phyloP scores from a whole-genome alignment of 352 stramenopile genomes.

The Plasmopara muralis region DNA sequence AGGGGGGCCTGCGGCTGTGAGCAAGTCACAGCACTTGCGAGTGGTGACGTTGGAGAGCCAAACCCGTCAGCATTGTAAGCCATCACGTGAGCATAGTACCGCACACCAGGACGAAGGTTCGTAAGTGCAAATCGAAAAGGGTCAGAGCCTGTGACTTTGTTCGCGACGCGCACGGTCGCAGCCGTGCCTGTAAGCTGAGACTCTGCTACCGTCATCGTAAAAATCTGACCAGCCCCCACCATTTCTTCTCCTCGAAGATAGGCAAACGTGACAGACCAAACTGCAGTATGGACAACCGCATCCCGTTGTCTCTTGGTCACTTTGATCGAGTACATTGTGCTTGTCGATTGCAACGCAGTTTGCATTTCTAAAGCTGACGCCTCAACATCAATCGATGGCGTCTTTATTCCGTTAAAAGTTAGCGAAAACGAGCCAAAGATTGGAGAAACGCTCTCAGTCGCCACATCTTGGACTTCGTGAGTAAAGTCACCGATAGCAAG shows the following conservation, averaged over 20 bases:
- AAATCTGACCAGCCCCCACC: constrained; percentile 88
- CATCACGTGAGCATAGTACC: constrained; percentile 78
- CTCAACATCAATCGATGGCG: constrained; percentile 56
- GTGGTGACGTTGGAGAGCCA: constrained; percentile 38
- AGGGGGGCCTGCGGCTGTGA: constrained; percentile 39
- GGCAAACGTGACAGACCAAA: constrained; percentile 93
- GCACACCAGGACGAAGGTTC: constrained; percentile 38
- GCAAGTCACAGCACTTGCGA: constrained; percentile 50
- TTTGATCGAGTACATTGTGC: constrained; percentile 82
- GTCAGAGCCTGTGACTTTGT: constrained; percentile 88
- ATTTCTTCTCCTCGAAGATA: constrained; percentile 88
- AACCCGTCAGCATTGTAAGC: constrained; percentile 61
- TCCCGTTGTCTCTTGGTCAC: constrained; percentile 42
- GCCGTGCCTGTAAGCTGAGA: constrained; percentile 55
- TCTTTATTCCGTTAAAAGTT: constrained; percentile 85
- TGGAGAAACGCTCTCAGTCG: constrained; percentile 14
- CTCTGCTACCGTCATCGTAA: constrained; percentile 54
- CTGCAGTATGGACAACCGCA: constrained; percentile 43
- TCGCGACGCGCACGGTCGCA: constrained; percentile 53
- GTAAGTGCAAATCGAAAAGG: constrained; percentile 71
- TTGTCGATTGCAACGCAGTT: constrained; percentile 54
- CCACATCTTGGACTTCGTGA: constrained; percentile 57
- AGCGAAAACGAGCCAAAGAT: constrained; percentile 85
- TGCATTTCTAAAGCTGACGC: constrained; percentile 86
- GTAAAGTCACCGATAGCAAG: constrained; percentile 91